Conservation (phyloP, 306 rosid genomes). For the Castanea sativa region DNA sequence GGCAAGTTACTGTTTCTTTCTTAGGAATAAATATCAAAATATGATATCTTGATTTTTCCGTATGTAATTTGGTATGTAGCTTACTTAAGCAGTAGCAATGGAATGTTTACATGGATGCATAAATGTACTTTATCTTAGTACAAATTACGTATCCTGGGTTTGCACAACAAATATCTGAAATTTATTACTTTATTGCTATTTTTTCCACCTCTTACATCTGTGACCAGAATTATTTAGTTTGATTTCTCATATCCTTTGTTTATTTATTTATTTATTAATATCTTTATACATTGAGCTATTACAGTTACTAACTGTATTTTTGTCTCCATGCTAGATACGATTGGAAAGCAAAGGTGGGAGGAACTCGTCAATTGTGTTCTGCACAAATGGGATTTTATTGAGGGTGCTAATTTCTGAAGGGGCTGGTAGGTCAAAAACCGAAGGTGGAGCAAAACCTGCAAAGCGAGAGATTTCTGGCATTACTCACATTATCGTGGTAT, state of each 20-base stretch:
- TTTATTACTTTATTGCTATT: background rate
- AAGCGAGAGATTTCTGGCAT: conserved; percentile 45
- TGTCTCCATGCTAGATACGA: conserved; percentile 65
- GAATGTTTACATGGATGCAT: background rate
- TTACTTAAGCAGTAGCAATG: background rate
- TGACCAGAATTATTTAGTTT: background rate
- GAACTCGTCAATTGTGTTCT: conserved; percentile 75
- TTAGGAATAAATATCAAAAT: background rate
- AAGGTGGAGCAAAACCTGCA: conserved; percentile 21
- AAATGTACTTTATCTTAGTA: background rate
- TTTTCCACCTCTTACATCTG: background rate
- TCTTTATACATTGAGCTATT: conserved; percentile 1
- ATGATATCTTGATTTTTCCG: background rate
- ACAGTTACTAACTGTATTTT: conserved; percentile 4
- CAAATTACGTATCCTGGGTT: background rate
- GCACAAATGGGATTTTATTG: conserved; percentile 87
- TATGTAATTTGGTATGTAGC: background rate
- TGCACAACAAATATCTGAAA: background rate
- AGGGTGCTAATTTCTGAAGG: conserved; percentile 69
- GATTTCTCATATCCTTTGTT: background rate
- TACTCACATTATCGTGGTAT: conserved; percentile 94
- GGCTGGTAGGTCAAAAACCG: conserved; percentile 26
- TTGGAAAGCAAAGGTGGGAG: conserved; percentile 85
- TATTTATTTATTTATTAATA: background rate
- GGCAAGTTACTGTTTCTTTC: background rate